Base-by-base conservation (phyloP, 306 rosid genomes). In the Cicer yamashitae region DNA sequence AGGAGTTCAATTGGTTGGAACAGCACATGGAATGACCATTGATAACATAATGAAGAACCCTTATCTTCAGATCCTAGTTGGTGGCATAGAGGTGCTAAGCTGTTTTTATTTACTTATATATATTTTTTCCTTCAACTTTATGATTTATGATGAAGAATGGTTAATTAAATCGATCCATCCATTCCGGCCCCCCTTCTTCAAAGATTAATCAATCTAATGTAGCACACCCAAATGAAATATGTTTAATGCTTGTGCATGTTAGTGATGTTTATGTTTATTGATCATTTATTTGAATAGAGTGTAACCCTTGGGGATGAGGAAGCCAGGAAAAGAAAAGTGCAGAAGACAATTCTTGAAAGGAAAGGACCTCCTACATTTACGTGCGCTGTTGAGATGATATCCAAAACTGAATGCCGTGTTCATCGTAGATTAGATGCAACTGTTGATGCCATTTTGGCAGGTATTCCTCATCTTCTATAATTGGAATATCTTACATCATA, bases 261-360 rank as follows among this genome's bases (percentile, higher is more conserved):
- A 45, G 17, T 70, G 73, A 76, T 75, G 57, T 75, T 78, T 62
- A 76, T 75, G 57, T 75, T 78, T 62, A 46, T 53, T 71, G 46
- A 45, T 76, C 74, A 18, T 78, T 78, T 54, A 52, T 86, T 70
- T 84, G 59, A 82, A 84, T 85, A 96, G 99, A 96, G 99, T 79
- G 99, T 96, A 62, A 96, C 98, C 6, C 99, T 96, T 8, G 99
- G 99, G 44, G 99, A 96, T 59, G 99, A 96, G 80, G 99, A 96
- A 90, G 99, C 99, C 57, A 88, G 87, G 82, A 90, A 81, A 82
- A 87, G 99, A 83, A 96, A 92, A 89, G 98, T 92, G 61, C 99
- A 92, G 87, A 96, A 96, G 90, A 92, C 99, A 86, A 92, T 96
- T 84, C 98, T 96, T 82, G 99, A 96, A 84, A 88, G 99, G 84